Percentiles rank a stretch among this genome's conserved stretches.
Conservation (phyloP, 768 basidiomycete genomes). For the Cystofilobasidium ferigula region DNA sequence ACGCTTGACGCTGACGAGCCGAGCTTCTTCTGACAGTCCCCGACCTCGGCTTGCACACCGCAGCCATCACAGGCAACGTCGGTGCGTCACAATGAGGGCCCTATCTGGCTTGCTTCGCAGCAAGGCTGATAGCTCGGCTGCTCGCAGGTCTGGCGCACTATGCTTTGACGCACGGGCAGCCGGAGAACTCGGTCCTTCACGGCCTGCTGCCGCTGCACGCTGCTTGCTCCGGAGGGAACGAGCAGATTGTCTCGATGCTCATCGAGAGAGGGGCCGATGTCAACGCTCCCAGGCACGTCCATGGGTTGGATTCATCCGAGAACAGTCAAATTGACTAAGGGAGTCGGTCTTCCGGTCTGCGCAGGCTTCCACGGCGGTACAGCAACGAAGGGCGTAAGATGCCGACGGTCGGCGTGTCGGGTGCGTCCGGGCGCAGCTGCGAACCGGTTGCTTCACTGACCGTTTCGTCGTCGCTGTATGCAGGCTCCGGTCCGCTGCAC, state of each 20-base stretch:
- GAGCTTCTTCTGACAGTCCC: no score
- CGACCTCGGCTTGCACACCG: conserved; percentile 44
- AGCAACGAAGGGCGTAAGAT: conserved; percentile 38
- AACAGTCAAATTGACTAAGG: background rate
- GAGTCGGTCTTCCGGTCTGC: background rate
- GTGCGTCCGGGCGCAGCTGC: conserved; percentile 30
- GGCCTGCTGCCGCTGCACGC: conserved; percentile 96
- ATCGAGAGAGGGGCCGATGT: conserved; percentile 96
- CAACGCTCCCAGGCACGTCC: conserved; percentile 71
- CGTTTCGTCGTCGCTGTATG: background rate
- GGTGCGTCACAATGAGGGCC: conserved; percentile 36
- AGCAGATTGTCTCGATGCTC: conserved; percentile 72
- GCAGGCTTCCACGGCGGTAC: conserved; percentile 40
- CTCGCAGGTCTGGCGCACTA: conserved; percentile 58
- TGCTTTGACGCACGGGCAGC: conserved; percentile 85
- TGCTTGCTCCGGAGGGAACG: conserved; percentile 81
- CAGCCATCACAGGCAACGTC: conserved; percentile 58
- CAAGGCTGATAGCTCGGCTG: background rate
- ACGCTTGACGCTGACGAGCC: background rate
- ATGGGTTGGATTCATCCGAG: conserved; percentile 7
- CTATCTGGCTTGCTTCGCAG: background rate
- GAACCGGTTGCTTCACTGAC: conserved; percentile 1
- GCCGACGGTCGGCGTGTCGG: conserved; percentile 36
- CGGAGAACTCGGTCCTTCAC: conserved; percentile 78
- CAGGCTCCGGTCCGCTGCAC: conserved; percentile 83